Conservation (phyloP, 1,284 basidiomycete genomes). For the Porogramme epimiltina region DNA sequence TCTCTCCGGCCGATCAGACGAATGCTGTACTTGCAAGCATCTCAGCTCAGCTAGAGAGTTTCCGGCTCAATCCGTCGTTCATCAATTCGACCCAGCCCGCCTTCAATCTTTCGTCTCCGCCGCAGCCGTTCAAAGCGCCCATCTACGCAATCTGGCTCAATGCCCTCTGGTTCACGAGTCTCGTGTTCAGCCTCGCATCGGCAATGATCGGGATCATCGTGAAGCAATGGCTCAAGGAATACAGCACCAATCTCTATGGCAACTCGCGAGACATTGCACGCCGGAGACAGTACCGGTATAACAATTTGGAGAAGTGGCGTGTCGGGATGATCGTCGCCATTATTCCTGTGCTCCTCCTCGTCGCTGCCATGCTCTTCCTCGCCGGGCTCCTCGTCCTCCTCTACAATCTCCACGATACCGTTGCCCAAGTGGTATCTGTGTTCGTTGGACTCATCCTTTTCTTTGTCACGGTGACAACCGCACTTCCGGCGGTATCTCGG, state of each 20-base stretch:
- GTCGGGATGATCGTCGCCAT: constrained; percentile 21
- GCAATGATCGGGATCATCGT: constrained; percentile 18
- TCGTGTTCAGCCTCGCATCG: constrained; percentile 18
- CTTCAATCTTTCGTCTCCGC: not conserved
- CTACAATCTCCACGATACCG: constrained; percentile 2
- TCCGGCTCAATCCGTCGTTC: not conserved
- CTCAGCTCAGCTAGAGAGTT: not conserved
- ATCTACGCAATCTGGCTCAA: constrained; percentile 9
- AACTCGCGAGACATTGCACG: not conserved
- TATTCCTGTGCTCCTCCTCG: not conserved
- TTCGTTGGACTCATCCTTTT: not conserved
- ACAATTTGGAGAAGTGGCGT: constrained; percentile 30
- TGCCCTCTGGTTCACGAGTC: constrained; percentile 14
- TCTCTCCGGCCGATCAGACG: not conserved
- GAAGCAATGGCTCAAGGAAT: constrained; percentile 13
- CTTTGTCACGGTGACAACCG: not conserved
- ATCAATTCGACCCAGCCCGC: not conserved
- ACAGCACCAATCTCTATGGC: constrained; percentile 5
- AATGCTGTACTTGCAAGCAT: not conserved
- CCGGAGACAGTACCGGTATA: constrained; percentile 25
- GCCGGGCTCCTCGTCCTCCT: constrained; percentile 22
- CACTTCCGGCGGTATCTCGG: not conserved
- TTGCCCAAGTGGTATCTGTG: not conserved
- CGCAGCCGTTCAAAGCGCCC: not conserved
- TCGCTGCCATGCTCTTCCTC: constrained; percentile 33